Conservation (phyloP, 495 filamentous ascomycete genomes). For the Hypoxylon lienhwacheense region DNA sequence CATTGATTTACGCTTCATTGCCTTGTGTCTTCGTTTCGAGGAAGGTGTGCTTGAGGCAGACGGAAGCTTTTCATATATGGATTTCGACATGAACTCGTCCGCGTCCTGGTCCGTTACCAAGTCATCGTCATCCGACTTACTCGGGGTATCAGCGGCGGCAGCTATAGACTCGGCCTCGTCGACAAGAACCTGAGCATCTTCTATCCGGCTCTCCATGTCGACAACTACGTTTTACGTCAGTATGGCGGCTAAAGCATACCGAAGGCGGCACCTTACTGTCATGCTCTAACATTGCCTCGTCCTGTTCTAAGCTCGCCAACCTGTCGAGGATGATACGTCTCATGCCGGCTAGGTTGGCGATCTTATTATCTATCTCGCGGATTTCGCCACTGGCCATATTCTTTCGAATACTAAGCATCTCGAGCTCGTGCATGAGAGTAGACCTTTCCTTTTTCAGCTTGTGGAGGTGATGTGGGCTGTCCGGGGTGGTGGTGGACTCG, state of each 20-base stretch:
- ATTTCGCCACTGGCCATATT: constrained; percentile 98
- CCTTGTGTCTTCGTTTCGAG: constrained; percentile 63
- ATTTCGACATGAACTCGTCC: constrained; percentile 93
- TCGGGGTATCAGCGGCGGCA: constrained; percentile 52
- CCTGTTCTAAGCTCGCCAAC: constrained; percentile 85
- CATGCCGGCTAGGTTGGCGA: constrained; percentile 91
- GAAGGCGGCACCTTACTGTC: constrained; percentile 61
- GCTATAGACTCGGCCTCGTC: constrained; percentile 66
- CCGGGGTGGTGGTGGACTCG: constrained; percentile 53
- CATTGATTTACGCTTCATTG: constrained; percentile 75
- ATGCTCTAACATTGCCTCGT: constrained; percentile 86
- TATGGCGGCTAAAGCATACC: constrained; percentile 10
- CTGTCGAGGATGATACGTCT: constrained; percentile 90
- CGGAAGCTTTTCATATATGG: constrained; percentile 91
- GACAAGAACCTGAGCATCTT: constrained; percentile 76
- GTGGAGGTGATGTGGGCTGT: constrained; percentile 63
- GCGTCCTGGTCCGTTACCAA: constrained; percentile 56
- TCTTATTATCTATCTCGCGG: constrained; percentile 93
- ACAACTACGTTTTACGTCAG: constrained; percentile 58
- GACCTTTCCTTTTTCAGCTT: constrained; percentile 78
- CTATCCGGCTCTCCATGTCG: constrained; percentile 81
- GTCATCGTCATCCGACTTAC: constrained; percentile 57
- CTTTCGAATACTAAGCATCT: constrained; percentile 90
- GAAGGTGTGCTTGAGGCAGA: constrained; percentile 56
- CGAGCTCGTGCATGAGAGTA: constrained; percentile 74